A percentile compares a stretch with the other conserved stretches of the same genome.
phyloP scores from a whole-genome alignment of 164 flowering plant genomes.

The Magnolia kwangsiensis region DNA sequence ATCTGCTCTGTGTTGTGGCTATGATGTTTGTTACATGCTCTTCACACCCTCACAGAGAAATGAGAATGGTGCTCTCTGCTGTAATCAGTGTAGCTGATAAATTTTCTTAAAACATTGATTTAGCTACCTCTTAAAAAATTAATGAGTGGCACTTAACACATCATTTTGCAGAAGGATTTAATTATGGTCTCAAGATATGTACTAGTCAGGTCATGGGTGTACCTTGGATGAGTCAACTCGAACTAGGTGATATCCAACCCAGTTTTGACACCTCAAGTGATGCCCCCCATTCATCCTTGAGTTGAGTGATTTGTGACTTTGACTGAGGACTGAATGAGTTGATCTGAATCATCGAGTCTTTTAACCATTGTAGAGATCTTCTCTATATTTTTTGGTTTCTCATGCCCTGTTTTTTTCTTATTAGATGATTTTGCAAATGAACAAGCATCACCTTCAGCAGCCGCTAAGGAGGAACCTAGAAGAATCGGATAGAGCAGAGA shows the following conservation, averaged over 20 bases:
- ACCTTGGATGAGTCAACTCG: background rate
- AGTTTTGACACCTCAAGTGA: background rate
- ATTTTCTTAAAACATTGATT: background rate
- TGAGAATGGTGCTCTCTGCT: background rate
- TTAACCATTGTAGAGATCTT: background rate
- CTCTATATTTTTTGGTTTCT: background rate
- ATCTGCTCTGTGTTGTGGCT: background rate
- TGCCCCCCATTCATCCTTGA: background rate
- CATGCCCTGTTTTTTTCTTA: background rate
- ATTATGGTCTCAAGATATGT: too few species aligned
- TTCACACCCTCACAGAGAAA: too few species aligned
- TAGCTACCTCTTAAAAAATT: background rate
- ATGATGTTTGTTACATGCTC: background rate
- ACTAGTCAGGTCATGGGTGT: background rate
- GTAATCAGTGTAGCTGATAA: background rate
- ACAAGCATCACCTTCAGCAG: background rate
- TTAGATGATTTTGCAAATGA: constrained; percentile 34
- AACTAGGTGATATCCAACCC: background rate
- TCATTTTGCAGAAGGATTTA: too few species aligned
- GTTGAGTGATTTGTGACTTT: background rate
- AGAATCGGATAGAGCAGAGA: constrained; percentile 20
- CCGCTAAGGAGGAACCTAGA: constrained; percentile 17
- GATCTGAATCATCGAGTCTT: too few species aligned
- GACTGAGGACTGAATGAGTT: too few species aligned
- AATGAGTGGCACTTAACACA: background rate